Conservation (phyloP, 192 early-diverging fungal genomes). For the Coemansia sp. region DNA sequence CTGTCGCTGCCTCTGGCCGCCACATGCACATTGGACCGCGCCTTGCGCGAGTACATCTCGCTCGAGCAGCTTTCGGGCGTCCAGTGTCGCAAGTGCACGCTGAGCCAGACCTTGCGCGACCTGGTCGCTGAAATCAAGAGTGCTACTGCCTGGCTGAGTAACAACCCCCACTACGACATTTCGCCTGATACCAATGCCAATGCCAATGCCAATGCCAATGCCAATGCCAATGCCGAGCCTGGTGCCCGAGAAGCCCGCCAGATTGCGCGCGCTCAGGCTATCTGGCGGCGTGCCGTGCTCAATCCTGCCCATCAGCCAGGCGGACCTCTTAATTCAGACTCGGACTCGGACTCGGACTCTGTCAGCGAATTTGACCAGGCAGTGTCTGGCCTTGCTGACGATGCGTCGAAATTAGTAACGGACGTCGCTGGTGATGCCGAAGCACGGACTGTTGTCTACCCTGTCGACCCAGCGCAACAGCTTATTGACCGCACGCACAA, state of each 20-base stretch:
- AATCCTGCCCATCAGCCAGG: slow-evolving; percentile 6
- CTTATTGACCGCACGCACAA: slow-evolving; percentile 24
- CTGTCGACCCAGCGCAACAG: slow-evolving; percentile 45
- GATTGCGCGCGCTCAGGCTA: slow-evolving; percentile 29
- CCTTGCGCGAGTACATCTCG: slow-evolving; percentile 45
- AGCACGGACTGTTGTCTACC: slow-evolving; percentile 22
- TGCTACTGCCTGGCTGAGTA: slow-evolving; percentile 36
- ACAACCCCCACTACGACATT: slow-evolving; percentile 34
- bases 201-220: too few species aligned
- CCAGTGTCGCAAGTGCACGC: slow-evolving; percentile 54
- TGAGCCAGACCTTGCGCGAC: slow-evolving; percentile 50
- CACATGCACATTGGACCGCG: slow-evolving; percentile 46
- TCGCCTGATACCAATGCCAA: too few species aligned
- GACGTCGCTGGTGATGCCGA: not conserved
- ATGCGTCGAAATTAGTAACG: not conserved
- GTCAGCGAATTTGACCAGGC: not conserved
- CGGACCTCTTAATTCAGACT: slow-evolving; percentile 18
- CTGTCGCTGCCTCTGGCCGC: slow-evolving; percentile 65
- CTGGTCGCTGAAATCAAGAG: slow-evolving; percentile 40
- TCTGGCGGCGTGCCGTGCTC: slow-evolving; percentile 45
- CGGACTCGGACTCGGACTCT: slow-evolving; percentile 33
- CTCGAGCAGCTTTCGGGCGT: slow-evolving; percentile 50
- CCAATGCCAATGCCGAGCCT: not conserved
- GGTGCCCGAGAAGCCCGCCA: slow-evolving; percentile 12
- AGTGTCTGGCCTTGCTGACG: not conserved